Evolutionary conservation across 257 asterid genomes (phyloP).

Genomic region (Primulina eburnea): DNA sequence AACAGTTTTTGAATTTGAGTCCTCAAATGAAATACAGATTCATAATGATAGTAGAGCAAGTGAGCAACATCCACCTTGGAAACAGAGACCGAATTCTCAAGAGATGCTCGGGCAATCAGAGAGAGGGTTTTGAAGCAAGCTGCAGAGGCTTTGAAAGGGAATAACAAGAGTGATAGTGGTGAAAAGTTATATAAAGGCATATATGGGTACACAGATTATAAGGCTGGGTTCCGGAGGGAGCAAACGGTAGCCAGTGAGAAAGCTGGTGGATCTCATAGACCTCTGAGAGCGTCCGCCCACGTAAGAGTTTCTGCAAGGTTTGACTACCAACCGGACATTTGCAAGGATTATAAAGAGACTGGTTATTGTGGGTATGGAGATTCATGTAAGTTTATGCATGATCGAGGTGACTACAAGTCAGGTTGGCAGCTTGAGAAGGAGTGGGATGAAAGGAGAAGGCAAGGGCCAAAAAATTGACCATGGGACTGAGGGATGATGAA

Average conservation of each 20-base stretch:
- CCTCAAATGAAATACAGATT: slow-evolving; percentile 74
- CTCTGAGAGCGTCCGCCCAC: slow-evolving; percentile 90
- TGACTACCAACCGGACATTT: slow-evolving; percentile 95
- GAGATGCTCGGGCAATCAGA: slow-evolving; percentile 1
- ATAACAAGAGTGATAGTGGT: slow-evolving; percentile 43
- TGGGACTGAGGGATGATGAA: slow-evolving; percentile 50
- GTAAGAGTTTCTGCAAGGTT: slow-evolving; percentile 92
- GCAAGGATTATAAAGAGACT: slow-evolving; percentile 92
- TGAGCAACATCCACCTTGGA: slow-evolving; percentile 84
- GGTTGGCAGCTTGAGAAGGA: slow-evolving; percentile 97
- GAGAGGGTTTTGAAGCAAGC: slow-evolving; percentile 48
- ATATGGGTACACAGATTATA: slow-evolving; percentile 83
- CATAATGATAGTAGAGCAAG: slow-evolving; percentile 73
- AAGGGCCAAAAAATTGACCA: slow-evolving; percentile 59
- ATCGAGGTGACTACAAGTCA: slow-evolving; percentile 87
- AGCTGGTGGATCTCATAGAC: slow-evolving; percentile 95
- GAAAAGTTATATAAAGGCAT: slow-evolving; percentile 75
- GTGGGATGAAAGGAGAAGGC: slow-evolving; percentile 86
- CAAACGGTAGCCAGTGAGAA: slow-evolving; percentile 83
- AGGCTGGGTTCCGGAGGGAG: slow-evolving; percentile 93
- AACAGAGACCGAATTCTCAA: slow-evolving; percentile 52
- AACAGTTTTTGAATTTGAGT: slow-evolving; percentile 62
- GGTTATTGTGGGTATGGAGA: slow-evolving; percentile 99
- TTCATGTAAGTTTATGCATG: slow-evolving; percentile 95
- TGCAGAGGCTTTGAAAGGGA: slow-evolving; percentile 66